Conservation (phyloP, 2,329 filamentous ascomycete species). For the Mycosphaerelloides madeirae region DNA sequence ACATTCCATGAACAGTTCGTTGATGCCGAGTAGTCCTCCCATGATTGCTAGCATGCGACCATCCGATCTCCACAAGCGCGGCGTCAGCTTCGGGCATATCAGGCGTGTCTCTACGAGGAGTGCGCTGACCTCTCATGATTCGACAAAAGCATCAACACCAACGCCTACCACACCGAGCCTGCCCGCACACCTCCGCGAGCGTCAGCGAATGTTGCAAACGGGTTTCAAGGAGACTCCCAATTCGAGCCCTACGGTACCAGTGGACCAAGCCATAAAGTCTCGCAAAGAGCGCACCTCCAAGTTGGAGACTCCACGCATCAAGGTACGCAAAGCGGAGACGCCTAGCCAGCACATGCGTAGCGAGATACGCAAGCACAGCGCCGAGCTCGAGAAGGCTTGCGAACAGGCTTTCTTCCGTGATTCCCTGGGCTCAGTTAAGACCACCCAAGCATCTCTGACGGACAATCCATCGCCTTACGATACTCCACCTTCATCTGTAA, state of each 20-base stretch:
- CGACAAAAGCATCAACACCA: slow-evolving; percentile 20
- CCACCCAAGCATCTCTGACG: slow-evolving; percentile 37
- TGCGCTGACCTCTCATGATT: slow-evolving; percentile 33
- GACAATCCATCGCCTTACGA: slow-evolving; percentile 23
- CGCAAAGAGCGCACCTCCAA: slow-evolving; percentile 31
- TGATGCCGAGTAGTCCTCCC: slow-evolving; percentile 46
- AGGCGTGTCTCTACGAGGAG: slow-evolving; percentile 43
- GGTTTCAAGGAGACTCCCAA: slow-evolving; percentile 18
- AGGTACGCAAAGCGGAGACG: slow-evolving; percentile 37
- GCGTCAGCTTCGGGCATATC: slow-evolving; percentile 59
- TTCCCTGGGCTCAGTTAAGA: slow-evolving; percentile 50
- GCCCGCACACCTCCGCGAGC: slow-evolving; percentile 23
- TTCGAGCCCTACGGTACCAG: slow-evolving; percentile 30
- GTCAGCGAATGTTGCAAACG: slow-evolving; percentile 16
- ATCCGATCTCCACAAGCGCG: slow-evolving; percentile 52
- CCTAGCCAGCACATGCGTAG: slow-evolving; percentile 59
- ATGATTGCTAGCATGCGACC: slow-evolving; percentile 43
- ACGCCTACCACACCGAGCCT: slow-evolving; percentile 24
- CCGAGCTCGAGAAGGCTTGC: slow-evolving; percentile 80
- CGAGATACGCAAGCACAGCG: slow-evolving; percentile 77
- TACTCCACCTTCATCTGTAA: slow-evolving; percentile 40
- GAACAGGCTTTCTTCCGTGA: slow-evolving; percentile 84
- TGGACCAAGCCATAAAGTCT: slow-evolving; percentile 29
- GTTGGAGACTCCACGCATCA: slow-evolving; percentile 30
- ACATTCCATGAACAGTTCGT: slow-evolving; percentile 44